phyloP scores from a whole-genome alignment of 2,329 filamentous ascomycete genomes.

The Trichoderma asperellum region DNA sequence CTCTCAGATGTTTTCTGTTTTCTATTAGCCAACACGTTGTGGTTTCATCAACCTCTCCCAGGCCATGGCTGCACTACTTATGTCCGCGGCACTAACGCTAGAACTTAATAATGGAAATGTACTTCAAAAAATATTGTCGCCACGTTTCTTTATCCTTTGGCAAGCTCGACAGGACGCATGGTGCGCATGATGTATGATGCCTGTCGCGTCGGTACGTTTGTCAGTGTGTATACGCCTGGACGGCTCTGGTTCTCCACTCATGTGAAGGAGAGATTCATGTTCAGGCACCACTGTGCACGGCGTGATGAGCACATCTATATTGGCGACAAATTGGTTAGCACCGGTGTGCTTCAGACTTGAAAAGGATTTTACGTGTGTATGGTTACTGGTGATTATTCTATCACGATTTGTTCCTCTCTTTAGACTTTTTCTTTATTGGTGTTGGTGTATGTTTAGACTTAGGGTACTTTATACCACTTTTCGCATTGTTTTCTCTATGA shows the following conservation, averaged over 20 bases:
- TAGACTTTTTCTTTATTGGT: slow-evolving; percentile 24
- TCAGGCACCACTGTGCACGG: background rate
- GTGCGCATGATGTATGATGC: background rate
- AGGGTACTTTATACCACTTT: slow-evolving; percentile 26
- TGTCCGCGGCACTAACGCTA: slow-evolving; percentile 42
- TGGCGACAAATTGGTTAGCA: background rate
- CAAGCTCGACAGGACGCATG: slow-evolving; percentile 27
- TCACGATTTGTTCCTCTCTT: slow-evolving; percentile 27
- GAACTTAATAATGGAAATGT: slow-evolving; percentile 51
- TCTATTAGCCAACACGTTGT: slow-evolving; percentile 43
- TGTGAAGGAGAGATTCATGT: background rate
- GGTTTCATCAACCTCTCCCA: slow-evolving; percentile 38
- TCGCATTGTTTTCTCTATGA: slow-evolving; percentile 11
- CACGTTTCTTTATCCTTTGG: slow-evolving; percentile 24
- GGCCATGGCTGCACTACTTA: slow-evolving; percentile 26
- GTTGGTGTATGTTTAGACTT: slow-evolving; percentile 29
- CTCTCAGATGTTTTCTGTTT: slow-evolving; percentile 41
- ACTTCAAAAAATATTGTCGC: slow-evolving; percentile 36
- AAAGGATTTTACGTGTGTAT: slow-evolving; percentile 27
- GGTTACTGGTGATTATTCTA: slow-evolving; percentile 28
- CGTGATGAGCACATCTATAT: background rate
- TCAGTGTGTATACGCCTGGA: background rate
- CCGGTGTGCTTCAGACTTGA: slow-evolving; percentile 1
- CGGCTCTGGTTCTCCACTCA: background rate
- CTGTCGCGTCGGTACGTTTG: slow-evolving; percentile 1